phyloP scores from a whole-genome alignment of 2,329 filamentous ascomycete species.

The Cordyceps fumosorosea region DNA sequence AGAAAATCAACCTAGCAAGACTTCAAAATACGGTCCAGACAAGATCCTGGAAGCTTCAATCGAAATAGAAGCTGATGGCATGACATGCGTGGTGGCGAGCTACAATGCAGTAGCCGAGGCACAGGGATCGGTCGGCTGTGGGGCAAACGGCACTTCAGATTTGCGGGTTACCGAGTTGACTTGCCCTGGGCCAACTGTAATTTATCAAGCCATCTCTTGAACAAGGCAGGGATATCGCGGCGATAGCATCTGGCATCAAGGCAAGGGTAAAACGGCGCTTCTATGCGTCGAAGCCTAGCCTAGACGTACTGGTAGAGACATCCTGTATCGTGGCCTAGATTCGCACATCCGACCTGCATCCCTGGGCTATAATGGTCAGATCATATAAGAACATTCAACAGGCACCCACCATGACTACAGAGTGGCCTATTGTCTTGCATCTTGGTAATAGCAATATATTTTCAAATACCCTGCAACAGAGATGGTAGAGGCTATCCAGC shows the following conservation, averaged over 20 bases:
- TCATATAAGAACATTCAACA: too few species aligned
- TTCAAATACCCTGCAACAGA: neutral
- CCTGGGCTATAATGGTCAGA: too few species aligned
- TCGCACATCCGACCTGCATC: too few species aligned
- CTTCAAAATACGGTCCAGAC: neutral
- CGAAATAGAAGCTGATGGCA: neutral
- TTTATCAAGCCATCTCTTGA: neutral
- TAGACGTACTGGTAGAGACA: too few species aligned
- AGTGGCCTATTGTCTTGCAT: neutral
- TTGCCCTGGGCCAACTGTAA: neutral
- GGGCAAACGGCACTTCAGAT: neutral
- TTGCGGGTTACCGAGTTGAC: conserved; percentile 8
- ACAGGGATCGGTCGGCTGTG: neutral
- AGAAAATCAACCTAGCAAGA: neutral
- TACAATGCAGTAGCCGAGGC: neutral
- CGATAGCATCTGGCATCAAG: neutral
- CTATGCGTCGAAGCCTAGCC: too few species aligned
- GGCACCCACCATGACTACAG: neutral
- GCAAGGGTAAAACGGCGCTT: neutral
- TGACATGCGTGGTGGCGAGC: neutral
- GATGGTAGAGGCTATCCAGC: neutral
- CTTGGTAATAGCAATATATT: neutral
- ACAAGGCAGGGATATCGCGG: neutral
- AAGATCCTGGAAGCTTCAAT: neutral
- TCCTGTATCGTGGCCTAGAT: too few species aligned